Base-by-base conservation (phyloP, 768 basidiomycete genomes). In the Calocera cornea region DNA sequence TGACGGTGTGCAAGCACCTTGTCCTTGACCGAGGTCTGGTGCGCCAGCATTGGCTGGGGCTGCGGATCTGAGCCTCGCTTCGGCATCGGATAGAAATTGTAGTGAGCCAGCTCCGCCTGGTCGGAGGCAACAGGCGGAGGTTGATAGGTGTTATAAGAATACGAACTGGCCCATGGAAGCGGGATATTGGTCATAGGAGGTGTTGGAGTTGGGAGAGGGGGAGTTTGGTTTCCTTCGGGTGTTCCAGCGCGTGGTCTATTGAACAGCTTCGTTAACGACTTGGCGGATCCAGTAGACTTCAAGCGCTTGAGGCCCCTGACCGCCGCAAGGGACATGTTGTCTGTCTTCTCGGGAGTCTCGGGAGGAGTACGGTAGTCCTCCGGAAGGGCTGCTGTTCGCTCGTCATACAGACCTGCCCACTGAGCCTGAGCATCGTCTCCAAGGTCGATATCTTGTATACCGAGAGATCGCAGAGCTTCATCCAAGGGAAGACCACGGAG, bases 111-210 rank as follows among this genome's bases (percentile, higher is more conserved):
- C 31, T 60, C 54, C 10, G 54, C 54, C 22, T 60, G 54, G 31
- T 60, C 54, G 27, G 54, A 60, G 7, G 24, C 14, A 27, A 10
- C 14, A 2, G 27, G 27, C 2, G 54, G 54, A 16, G 31, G 27
- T 19, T 60, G 54, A 33, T 60, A 47, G 44, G n/a, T n/a, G n/a
- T 47, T 47, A 47, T 47, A 60, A 27, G 54, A 60, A 60, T 60
- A 60, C 31, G 54, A 60, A 19, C 54, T 60, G 8, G 54, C 54
- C 54, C 54, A 60, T 2, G 54, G 54, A 27, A 60, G 31, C 22
- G 11, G 54, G 7, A 33, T 27, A 16, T 27, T 60, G 14, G 54
- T 16, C 54, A 60, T 60, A 10, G 54, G 54, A 16, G 54, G 54
- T 16, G 54, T 60, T 16, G 54, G 24, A 5, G 54, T 27, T 33